Evolutionary conservation across 805 yeast genomes (phyloP), one percentile per base, ranked within the genome.

Genomic region (Scheffersomyces ergatensis): DNA sequence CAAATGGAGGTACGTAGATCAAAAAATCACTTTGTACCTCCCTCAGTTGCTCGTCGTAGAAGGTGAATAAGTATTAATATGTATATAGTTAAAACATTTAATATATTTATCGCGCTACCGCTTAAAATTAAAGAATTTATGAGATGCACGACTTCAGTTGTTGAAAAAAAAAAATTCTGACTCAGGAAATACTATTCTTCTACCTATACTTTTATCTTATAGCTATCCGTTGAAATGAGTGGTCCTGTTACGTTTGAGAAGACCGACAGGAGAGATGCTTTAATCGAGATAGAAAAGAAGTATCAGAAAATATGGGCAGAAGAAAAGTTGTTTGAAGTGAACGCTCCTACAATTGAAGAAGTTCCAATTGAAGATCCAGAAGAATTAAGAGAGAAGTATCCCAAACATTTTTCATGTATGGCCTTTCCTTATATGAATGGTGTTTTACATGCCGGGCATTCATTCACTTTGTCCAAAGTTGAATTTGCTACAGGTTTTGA

Each of bases 341-440:
- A 93, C 62, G 96, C 98, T 13, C 98, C 98, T 37, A 65, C 84
- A 16, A 53, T 78, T 35, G 85, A 80, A 36, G 95, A 86, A 53
- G 70, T 56, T 38, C 61, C 72, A 19, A 60, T 54, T 34, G 65
- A 63, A 33, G 69, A 65, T 46, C 64, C 70, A 23, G 96, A 84
- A 37, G 88, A 85, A 57, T 74, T 93, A 47, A 89, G 87, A 54
- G 76, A 72, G 45, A 76, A 81, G 55, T 75, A 84, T 63, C 98
- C 98, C 42, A 93, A 93, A 65, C 85, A 76, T 69, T 84, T 89
- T 73, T 77, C 88, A 18, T 83, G 96, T 37, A 90, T 93, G 97
- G 98, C 99, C 9, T 93, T 89, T 60, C 99, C 99, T 33, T 93
- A 93, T 68, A 92, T 92, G 97, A 93, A 93, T 66, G 99, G 99